Base-by-base conservation (phyloP, 176 grass and related monocot species). In the Elymus sibiricus region DNA sequence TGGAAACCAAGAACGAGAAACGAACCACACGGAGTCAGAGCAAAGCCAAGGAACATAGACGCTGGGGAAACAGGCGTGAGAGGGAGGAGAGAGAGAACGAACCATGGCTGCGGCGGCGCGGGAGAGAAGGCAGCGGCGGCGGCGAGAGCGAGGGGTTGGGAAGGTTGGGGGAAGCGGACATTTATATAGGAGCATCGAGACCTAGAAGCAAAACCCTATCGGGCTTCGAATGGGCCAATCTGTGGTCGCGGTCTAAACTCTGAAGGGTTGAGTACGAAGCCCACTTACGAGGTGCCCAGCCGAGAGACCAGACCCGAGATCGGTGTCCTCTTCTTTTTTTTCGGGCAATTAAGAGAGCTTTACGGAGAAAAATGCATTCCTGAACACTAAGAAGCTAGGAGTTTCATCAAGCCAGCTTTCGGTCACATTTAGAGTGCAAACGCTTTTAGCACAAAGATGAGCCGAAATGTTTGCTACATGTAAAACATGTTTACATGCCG, bases 61-160 rank as follows among this genome's bases (percentile, higher is more conserved):
- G 27, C 11, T n/a, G 70, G 22, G 53, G 3, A 40, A 2, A 62
- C 28, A 31, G 7, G 1, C 5, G 10, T 21, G 76, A 64, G 76
- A 32, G 29, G 10, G 19, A 7, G 22, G 22, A 49, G 40, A 25
- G 29, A 70, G 25, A 53, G 70, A 25, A 47, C 43, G n/a, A 74
- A 93, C 91, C 91, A 93, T 93, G 64, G 85, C 82, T 46, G 85
- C 72, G 0, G 59, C 59, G 79, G 53, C 31, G 74, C 31, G 6
- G 34, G 6, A 9, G 31, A 26, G 6, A 51, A 5, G 28, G 56
- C 71, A 6, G 39, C 87, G 51, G 76, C 68, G 49, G 88, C 28
- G 42, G 84, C 24, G 24, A 80, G 26, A 60, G 60, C 60, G 39
- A 62, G 5, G 55, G 9, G 37, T 14, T 12, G 58, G 55, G 15